These are phyloP conservation scores for Leishmania martiniquensis DNA, from an alignment of 208 protist species.

Conservation along the genomic window DNA sequence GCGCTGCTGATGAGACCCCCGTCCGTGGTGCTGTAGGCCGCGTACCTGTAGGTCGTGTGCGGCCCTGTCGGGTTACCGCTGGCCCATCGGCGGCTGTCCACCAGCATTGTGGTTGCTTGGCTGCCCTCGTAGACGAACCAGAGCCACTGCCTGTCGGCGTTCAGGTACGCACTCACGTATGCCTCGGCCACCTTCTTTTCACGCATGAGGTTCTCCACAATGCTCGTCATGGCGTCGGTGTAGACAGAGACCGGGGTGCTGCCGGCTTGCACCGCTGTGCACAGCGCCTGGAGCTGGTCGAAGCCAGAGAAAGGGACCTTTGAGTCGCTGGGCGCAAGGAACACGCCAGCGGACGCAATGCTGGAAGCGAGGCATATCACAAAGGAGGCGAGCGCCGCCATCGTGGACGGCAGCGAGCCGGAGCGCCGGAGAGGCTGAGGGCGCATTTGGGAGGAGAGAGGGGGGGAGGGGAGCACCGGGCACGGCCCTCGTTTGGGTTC, in stretches of 20 bases:
- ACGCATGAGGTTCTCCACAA: neutral
- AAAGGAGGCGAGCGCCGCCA: neutral
- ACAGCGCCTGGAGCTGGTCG: constrained; percentile 6
- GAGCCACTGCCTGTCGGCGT: constrained; percentile 1
- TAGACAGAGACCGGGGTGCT: constrained; percentile 5
- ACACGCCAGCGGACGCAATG: neutral
- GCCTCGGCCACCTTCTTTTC: neutral
- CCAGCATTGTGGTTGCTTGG: neutral
- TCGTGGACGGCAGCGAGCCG: neutral
- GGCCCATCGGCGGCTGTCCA: constrained; percentile 7
- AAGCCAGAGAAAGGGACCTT: constrained; percentile 4
- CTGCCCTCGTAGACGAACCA: constrained; percentile 4
- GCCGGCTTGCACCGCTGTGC: constrained; percentile 1
- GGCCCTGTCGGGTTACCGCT: constrained; percentile 10
- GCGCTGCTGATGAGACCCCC: constrained; percentile 14
- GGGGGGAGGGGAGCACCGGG: neutral
- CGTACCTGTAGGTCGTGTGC: constrained; percentile 5
- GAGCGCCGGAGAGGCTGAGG: neutral
- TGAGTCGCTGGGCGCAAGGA: constrained; percentile 6
- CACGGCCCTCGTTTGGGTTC: neutral
- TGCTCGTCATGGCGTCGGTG: neutral
- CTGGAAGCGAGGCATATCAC: neutral
- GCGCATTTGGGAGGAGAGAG: neutral
- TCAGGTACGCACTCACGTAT: constrained; percentile 21
- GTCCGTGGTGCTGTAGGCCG: constrained; percentile 10